Percentiles rank a stretch among this genome's conserved stretches.
Evolutionary conservation across 352 stramenopile genomes (phyloP).

Genomic region (Stramenopiles sp.): DNA sequence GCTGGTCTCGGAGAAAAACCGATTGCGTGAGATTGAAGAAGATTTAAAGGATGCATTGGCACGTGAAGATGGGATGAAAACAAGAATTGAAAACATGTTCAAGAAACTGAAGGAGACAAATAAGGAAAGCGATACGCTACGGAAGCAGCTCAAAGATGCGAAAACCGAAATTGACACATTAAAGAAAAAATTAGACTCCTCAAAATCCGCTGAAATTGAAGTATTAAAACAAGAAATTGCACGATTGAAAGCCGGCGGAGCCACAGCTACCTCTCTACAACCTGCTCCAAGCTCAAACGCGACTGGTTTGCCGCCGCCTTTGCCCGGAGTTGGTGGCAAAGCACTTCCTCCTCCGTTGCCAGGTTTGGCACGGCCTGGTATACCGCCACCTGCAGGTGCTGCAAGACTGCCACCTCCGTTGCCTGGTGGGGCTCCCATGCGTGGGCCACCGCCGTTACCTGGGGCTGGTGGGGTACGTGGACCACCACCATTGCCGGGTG

Average conservation of each 20-base stretch:
- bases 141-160: background rate
- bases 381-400: background rate
- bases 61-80: constrained; percentile 11
- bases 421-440: background rate
- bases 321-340: background rate
- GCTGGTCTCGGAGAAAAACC: background rate
- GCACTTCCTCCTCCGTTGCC: background rate
- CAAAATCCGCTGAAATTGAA: background rate
- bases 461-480: background rate
- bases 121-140: background rate
- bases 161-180: background rate
- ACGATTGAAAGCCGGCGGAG: background rate
- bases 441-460: background rate
- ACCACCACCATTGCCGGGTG: constrained; percentile 6
- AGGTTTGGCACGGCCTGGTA: background rate
- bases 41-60: constrained; percentile 10
- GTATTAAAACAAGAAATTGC: background rate
- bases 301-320: background rate
- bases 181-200: background rate
- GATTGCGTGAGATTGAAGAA: background rate
- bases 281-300: background rate
- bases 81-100: constrained; percentile 13
- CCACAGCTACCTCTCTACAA: background rate
- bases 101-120: constrained; percentile 9
- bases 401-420: background rate